These are phyloP conservation scores for Metschnikowia dekortorum DNA, from an alignment of 805 yeast genomes.

Conservation along the genomic window DNA sequence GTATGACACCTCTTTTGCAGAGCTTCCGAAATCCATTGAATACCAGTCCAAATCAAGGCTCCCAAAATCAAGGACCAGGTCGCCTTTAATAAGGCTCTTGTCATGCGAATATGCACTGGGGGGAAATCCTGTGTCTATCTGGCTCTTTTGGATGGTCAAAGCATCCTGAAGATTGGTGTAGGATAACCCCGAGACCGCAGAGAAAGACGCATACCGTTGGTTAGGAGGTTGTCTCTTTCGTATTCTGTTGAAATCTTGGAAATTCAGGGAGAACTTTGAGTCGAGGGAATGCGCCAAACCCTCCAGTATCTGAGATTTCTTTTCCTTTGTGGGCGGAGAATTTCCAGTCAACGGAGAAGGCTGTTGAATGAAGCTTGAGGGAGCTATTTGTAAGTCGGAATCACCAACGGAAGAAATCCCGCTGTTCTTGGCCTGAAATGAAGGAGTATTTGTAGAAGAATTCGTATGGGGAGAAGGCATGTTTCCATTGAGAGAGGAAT, in stretches of 20 bases:
- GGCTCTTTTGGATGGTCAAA: conserved; percentile 27
- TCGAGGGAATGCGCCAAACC: conserved; percentile 7
- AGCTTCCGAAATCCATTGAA: conserved; percentile 8
- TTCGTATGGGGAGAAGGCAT: conserved; percentile 26
- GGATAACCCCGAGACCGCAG: conserved; percentile 58
- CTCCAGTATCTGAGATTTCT: conserved; percentile 1
- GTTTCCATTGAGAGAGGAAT: conserved; percentile 5
- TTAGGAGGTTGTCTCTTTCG: conserved; percentile 4
- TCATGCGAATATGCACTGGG: conserved; percentile 31
- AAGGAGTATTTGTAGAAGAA: conserved; percentile 25
- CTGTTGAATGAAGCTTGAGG: conserved; percentile 17
- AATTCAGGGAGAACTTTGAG: conserved; percentile 8
- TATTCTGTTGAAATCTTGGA: conserved; percentile 6
- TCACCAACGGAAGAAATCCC: conserved; percentile 7
- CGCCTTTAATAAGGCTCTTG: conserved; percentile 14
- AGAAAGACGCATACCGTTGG: conserved; percentile 53
- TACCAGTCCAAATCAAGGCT: conserved; percentile 25
- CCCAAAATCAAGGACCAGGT: conserved; percentile 19
- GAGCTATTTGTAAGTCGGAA: conserved; percentile 8
- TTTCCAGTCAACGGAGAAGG: conserved; percentile 23
- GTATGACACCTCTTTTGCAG: neutral
- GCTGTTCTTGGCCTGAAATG: conserved; percentile 5
- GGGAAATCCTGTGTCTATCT: conserved; percentile 27
- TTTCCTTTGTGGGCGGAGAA: conserved; percentile 15
- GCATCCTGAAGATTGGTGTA: conserved; percentile 53